Evolutionary conservation across 345 rosid genomes (phyloP), one percentile per base, ranked within the genome.

Genomic region (Hibiscus syriacus): DNA sequence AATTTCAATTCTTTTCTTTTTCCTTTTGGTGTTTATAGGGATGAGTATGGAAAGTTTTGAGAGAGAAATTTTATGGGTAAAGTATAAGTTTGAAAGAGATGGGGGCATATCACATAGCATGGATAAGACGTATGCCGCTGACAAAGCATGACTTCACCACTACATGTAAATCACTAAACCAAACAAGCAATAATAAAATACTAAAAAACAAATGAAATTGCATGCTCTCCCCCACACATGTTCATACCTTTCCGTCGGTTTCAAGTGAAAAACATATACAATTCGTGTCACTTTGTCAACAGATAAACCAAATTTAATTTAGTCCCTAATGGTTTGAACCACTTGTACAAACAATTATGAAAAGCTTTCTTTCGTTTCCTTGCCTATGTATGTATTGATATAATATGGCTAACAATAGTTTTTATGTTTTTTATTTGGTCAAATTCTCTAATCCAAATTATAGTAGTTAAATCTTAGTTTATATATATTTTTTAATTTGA

Each of bases 81-180:
- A 81, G 85, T 73, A 53, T 58, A 79, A 72, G 82, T 64, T 70
- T 67, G 20, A 38, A 45, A 45, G 11, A 36, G 6, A 52, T 14
- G 55, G 10, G 26, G 19, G 50, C 50, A 45, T 14, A 14, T 17
- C 17, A 0, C 16, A 27, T 7, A 19, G 7, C 27, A n/a, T 32
- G 63, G 46, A n/a, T n/a, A n/a, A n/a, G 73, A 73, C 78, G 80
- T 77, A 76, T 74, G 77, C 72, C 26, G 9, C 17, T 72, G 79
- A 80, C 78, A 72, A 78, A 75, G 85, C 84, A 80, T 81, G 84
- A 81, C 81, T 55, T 80, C 80, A 81, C n/a, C 70, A 36, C n/a
- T 20, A 20, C 25, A 11, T 25, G 10, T 4, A 32, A 6, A 27
- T 2, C 19, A 25, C 38, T 1, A n/a, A 26, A 0, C 16, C 55